Conservation (phyloP, 2,329 filamentous ascomycete genomes). For the Lasiodiplodia gonubiensis region DNA sequence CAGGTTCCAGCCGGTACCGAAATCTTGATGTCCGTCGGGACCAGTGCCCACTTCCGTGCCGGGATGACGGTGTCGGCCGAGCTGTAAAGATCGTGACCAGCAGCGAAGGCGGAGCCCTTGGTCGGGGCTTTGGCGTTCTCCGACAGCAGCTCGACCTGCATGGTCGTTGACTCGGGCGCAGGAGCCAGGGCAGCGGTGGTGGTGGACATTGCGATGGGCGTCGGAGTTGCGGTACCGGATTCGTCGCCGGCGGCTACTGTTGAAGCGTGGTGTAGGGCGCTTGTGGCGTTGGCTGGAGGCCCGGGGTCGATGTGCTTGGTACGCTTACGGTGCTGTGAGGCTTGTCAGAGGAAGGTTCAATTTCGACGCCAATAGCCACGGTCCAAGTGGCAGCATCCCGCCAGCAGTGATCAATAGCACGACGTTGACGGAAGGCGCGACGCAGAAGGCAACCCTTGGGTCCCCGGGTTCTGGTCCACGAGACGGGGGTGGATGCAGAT, state of each 20-base stretch:
- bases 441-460: not conserved
- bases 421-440: not conserved
- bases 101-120: slow-evolving; percentile 84
- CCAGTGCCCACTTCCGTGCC: slow-evolving; percentile 79
- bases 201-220: slow-evolving; percentile 37
- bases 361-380: slow-evolving; percentile 33
- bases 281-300: slow-evolving; percentile 31
- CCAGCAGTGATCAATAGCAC: slow-evolving; percentile 1
- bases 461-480: not conserved
- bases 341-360: slow-evolving; percentile 62
- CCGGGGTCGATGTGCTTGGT: slow-evolving; percentile 66
- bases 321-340: slow-evolving; percentile 80
- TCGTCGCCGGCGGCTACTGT: slow-evolving; percentile 35
- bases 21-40: slow-evolving; percentile 90
- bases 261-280: slow-evolving; percentile 31
- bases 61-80: slow-evolving; percentile 77
- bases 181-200: slow-evolving; percentile 36
- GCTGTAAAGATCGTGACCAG: slow-evolving; percentile 91
- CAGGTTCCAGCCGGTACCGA: slow-evolving; percentile 89
- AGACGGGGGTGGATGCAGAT: not conserved
- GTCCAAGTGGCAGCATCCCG: slow-evolving; percentile 1
- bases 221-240: slow-evolving; percentile 45
- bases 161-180: slow-evolving; percentile 56
- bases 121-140: slow-evolving; percentile 81
- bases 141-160: slow-evolving; percentile 88